A percentile compares a stretch with the other conserved stretches of the same genome.
These are phyloP conservation scores for Fusarium lateritium DNA, from an alignment of 2,329 filamentous ascomycete species.

Conservation along the genomic window DNA sequence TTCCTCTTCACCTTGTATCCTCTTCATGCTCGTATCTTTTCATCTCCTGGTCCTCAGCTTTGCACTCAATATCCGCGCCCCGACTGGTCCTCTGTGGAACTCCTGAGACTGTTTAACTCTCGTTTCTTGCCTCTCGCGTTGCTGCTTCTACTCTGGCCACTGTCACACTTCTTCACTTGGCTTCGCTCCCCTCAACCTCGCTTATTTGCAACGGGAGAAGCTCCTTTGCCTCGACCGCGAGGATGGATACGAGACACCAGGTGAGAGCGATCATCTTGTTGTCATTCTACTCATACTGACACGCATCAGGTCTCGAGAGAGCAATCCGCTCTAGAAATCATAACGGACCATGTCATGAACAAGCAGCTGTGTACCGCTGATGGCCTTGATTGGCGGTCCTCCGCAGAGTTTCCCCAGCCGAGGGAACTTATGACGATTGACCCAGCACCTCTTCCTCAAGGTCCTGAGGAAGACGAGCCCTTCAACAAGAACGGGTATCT, in stretches of 20 bases:
- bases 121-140: too few species aligned
- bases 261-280: neutral
- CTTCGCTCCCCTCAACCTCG: neutral
- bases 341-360: slow-evolving; percentile 26
- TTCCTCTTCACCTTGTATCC: neutral
- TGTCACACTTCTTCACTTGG: neutral
- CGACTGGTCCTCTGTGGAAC: too few species aligned
- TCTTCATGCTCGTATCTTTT: neutral
- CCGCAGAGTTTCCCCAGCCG: slow-evolving; percentile 45
- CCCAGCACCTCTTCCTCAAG: slow-evolving; percentile 31
- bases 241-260: slow-evolving; percentile 11
- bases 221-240: neutral
- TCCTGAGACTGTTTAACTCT: too few species aligned
- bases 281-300: slow-evolving; percentile 5
- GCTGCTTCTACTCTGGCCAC: too few species aligned
- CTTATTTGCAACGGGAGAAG: neutral
- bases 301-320: slow-evolving; percentile 5
- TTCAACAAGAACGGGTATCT: slow-evolving; percentile 69
- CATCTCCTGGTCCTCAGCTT: neutral
- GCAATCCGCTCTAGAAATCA: slow-evolving; percentile 11
- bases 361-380: neutral
- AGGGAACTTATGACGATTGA: slow-evolving; percentile 44
- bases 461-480: neutral
- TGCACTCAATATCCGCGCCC: too few species aligned
- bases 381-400: slow-evolving; percentile 26